Evolutionary conservation across 2,329 filamentous ascomycete genomes (phyloP), one percentile per base, ranked within the genome.

Genomic region (Diaporthe amygdali): DNA sequence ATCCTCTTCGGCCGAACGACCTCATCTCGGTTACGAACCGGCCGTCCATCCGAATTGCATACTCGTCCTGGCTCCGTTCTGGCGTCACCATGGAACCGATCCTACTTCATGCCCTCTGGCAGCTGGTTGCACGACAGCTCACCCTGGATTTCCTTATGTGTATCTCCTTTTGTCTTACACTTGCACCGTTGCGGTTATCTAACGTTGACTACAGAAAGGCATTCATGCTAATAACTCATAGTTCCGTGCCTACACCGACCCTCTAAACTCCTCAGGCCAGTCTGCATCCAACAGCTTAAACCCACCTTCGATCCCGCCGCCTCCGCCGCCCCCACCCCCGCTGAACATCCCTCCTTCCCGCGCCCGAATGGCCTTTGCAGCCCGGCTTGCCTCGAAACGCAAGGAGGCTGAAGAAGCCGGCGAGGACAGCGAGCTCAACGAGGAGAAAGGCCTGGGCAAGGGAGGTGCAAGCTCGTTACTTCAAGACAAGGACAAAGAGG

Each of bases 281-380:
- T 80, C 82, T 49, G 59, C 69, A 34, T 55, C 68, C 49, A 71
- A 69, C 51, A 72, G 56, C 56, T 81, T 89, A 75, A 85, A 87
- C 70, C 89, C 88, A 56, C 90, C 88, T 2, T 89, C 88, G 15
- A 87, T 90, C 59, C 88, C 83, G 3, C 88, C 89, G 8, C 89
- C 89, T 3, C 88, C 87, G 2, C 88, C 90, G 1, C 92, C 92
- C n/a, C 93, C 91, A 27, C 92, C 93, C 39, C 94, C 95, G 15
- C 86, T 97, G 77, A 96, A 96, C 79, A 91, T 96, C 44, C 92
- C 93, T 0, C 95, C 96, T 2, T 97, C 94, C 9, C 91, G 96
- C 66, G 96, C 96, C 9, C 91, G 96, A 64, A 88, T 94, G 69
- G 94, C 97, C 81, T 89, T 98, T n/a, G 95, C 95, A n/a, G 93